Percentiles rank a stretch among this genome's conserved stretches.
phyloP scores from a whole-genome alignment of 176 grass and related monocot species.

The Bothriochloa decipiens region DNA sequence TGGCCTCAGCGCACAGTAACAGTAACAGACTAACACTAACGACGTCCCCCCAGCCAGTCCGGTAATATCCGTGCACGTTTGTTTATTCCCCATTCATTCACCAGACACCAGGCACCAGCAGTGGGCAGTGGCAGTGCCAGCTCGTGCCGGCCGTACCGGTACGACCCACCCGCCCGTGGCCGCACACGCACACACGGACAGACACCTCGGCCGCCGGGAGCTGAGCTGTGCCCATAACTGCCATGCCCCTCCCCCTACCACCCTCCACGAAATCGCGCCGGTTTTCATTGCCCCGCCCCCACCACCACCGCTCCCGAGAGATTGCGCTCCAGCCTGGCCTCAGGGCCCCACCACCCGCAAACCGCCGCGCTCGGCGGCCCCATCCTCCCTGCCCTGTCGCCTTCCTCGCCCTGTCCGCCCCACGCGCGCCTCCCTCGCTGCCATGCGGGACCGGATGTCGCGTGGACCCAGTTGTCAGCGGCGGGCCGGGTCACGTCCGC shows the following conservation, averaged over 20 bases:
- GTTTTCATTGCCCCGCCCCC: slow-evolving; percentile 36
- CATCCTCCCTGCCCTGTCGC: background rate
- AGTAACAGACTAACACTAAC: no score
- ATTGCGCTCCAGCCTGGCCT: slow-evolving; percentile 66
- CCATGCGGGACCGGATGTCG: rapidly evolving
- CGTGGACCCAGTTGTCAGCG: background rate
- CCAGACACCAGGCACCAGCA: no score
- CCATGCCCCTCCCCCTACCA: background rate
- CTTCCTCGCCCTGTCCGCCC: background rate
- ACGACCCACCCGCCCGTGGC: slow-evolving; percentile 2
- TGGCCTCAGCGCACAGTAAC: no score
- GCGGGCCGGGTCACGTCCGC: rapidly evolving
- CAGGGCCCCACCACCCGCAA: slow-evolving; percentile 25
- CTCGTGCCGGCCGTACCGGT: slow-evolving; percentile 14
- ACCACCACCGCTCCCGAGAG: slow-evolving; percentile 28
- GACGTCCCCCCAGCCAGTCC: no score
- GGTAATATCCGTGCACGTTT: background rate
- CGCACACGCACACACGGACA: background rate
- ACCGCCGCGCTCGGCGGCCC: slow-evolving; percentile 33
- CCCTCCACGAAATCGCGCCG: slow-evolving; percentile 64
- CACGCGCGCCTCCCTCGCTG: rapidly evolving
- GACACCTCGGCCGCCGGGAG: slow-evolving; percentile 34
- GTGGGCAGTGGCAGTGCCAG: background rate
- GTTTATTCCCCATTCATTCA: background rate
- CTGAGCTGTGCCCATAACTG: slow-evolving; percentile 62